Evolutionary conservation across 345 rosid species (phyloP).

Genomic region (Carallia pectinifolia): DNA sequence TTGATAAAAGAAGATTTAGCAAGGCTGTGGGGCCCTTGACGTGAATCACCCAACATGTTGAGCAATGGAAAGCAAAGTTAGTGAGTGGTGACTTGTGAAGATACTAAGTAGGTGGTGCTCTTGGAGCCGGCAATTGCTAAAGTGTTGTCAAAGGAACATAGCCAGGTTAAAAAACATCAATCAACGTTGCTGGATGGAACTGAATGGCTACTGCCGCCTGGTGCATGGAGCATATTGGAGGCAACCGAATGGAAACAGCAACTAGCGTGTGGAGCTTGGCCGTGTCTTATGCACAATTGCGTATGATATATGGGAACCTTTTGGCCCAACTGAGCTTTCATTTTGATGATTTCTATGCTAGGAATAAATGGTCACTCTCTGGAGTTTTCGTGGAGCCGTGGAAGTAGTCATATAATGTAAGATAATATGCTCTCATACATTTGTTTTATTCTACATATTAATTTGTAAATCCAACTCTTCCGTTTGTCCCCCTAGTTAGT

Average conservation of each 20-base stretch:
- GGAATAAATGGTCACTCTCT: background rate
- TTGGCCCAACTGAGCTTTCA: slow-evolving; percentile 42
- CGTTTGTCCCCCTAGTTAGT: background rate
- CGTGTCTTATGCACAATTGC: background rate
- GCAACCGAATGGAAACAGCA: slow-evolving; percentile 29
- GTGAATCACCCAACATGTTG: slow-evolving; percentile 1
- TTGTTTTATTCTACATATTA: background rate
- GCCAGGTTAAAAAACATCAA: slow-evolving; percentile 11
- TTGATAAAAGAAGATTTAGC: slow-evolving; percentile 6
- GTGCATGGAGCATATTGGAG: background rate
- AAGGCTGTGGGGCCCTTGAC: slow-evolving; percentile 14
- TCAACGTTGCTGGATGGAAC: too few species aligned
- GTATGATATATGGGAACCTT: slow-evolving; percentile 9
- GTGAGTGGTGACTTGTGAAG: slow-evolving; percentile 6
- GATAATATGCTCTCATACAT: background rate
- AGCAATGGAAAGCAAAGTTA: slow-evolving; percentile 23
- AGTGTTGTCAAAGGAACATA: slow-evolving; percentile 4
- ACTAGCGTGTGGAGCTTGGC: background rate
- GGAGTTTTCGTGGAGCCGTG: background rate
- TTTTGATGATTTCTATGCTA: slow-evolving; percentile 41
- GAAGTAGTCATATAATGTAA: too few species aligned
- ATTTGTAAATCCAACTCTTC: background rate
- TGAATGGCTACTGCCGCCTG: too few species aligned
- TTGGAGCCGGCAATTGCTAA: slow-evolving; percentile 33
- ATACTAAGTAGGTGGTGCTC: slow-evolving; percentile 9